Evolutionary conservation across 78 protist species (phyloP).

Genomic region (Chrysochromulina parva): DNA sequence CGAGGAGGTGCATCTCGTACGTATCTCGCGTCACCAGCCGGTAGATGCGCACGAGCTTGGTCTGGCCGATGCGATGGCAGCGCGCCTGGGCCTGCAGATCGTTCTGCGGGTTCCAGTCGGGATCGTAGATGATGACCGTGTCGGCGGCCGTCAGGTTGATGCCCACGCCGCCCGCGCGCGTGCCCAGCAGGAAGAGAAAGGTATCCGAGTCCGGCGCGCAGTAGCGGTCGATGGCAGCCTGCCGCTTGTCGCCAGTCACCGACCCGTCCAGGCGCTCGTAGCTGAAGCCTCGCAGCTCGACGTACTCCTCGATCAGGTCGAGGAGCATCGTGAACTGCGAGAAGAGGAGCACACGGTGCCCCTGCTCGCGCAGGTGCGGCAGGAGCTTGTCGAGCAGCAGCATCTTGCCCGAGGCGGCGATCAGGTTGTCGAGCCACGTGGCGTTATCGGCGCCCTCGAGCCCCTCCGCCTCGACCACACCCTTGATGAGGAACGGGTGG

Average conservation of each 20-base stretch:
- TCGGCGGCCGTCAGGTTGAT: slow-evolving; percentile 96
- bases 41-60: slow-evolving; percentile 83
- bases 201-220: background rate
- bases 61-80: slow-evolving; percentile 89
- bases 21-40: slow-evolving; percentile 86
- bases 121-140: slow-evolving; percentile 90
- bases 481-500: slow-evolving; percentile 84
- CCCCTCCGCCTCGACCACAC: slow-evolving; percentile 41
- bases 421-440: slow-evolving; percentile 29
- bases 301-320: slow-evolving; percentile 84
- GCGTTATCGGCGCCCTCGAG: background rate
- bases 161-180: slow-evolving; percentile 99
- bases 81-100: slow-evolving; percentile 90
- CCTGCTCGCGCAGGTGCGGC: slow-evolving; percentile 67
- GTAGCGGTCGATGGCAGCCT: slow-evolving; percentile 52
- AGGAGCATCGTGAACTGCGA: slow-evolving; percentile 87
- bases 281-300: slow-evolving; percentile 60
- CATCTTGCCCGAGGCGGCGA: slow-evolving; percentile 71
- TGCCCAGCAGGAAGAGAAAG: slow-evolving; percentile 87
- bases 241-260: slow-evolving; percentile 65
- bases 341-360: slow-evolving; percentile 92
- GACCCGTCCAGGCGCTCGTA: slow-evolving; percentile 91
- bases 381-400: slow-evolving; percentile 87
- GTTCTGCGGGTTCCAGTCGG: slow-evolving; percentile 83
- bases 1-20: slow-evolving; percentile 79